These are phyloP conservation scores for Westerdykella aurantiaca DNA, from an alignment of 2,329 filamentous ascomycete genomes.

Conservation along the genomic window DNA sequence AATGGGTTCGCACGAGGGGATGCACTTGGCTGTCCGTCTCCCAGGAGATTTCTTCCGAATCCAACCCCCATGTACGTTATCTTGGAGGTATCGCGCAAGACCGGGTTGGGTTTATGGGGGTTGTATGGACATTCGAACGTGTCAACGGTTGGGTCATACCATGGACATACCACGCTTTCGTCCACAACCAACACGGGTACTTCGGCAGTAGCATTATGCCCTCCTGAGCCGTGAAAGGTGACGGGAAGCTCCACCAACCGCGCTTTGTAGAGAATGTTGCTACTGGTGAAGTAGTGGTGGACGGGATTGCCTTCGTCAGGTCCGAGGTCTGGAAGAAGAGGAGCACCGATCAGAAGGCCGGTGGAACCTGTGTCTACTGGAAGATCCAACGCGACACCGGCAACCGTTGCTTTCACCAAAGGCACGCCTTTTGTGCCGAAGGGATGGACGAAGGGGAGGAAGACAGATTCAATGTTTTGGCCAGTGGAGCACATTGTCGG, in stretches of 20 bases:
- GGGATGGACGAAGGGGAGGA: slow-evolving; percentile 27
- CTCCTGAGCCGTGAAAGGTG: slow-evolving; percentile 19
- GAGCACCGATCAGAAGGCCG: slow-evolving; percentile 30
- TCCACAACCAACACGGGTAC: slow-evolving; percentile 31
- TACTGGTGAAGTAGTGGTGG: slow-evolving; percentile 32
- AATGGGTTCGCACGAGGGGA: slow-evolving; percentile 31
- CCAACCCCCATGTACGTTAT: slow-evolving; percentile 37
- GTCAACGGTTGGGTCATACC: slow-evolving; percentile 26
- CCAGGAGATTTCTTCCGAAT: slow-evolving; percentile 28
- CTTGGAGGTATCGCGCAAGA: slow-evolving; percentile 18
- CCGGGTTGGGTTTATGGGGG: slow-evolving; percentile 20
- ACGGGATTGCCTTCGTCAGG: slow-evolving; percentile 19
- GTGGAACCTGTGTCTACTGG: slow-evolving; percentile 34
- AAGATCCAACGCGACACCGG: slow-evolving; percentile 24
- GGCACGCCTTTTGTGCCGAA: slow-evolving; percentile 23
- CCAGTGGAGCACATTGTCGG: slow-evolving; percentile 10
- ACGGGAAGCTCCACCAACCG: slow-evolving; percentile 25
- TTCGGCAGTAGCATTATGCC: slow-evolving; percentile 17
- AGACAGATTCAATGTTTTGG: slow-evolving; percentile 22
- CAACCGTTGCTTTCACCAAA: slow-evolving; percentile 24
- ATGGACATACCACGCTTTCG: slow-evolving; percentile 29
- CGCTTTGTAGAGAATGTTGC: slow-evolving; percentile 30
- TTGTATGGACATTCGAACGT: slow-evolving; percentile 25
- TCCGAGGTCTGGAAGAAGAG: slow-evolving; percentile 24
- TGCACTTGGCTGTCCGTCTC: slow-evolving; percentile 25